Base-by-base conservation (phyloP, 2,329 filamentous ascomycete species). In the Colletotrichum horii region DNA sequence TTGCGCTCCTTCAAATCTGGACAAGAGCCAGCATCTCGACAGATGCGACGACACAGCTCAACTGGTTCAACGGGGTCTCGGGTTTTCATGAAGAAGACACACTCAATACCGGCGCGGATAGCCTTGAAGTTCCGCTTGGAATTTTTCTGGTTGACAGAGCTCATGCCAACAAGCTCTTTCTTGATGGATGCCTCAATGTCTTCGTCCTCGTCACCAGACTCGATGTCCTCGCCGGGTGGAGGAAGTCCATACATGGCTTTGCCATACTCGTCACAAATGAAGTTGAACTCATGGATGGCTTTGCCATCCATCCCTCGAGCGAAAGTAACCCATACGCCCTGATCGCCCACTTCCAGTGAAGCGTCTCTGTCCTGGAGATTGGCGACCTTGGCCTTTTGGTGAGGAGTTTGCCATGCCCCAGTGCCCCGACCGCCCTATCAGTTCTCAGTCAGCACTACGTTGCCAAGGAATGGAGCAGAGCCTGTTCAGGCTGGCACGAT, bases 301-400 rank as follows among this genome's bases (percentile, higher is more conserved):
- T 92, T 93, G 56, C 87, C 88, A 83, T 95, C 94, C 86, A 94
- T 93, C 78, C 91, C 91, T 81, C 93, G 90, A 67, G 93, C 91
- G 82, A 94, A 96, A 0, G 94, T 96, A 32, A 93, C 93, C 94
- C 94, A 96, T 74, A 96, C 92, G 7, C 94, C 94, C 68, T 89
- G 87, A 80, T 96, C 93, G 7, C 94, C 94, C 7, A 93, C 87
- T 79, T 94, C 91, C 64, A 96, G 84, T 15, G 83, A 81, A 52
- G 84, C 87, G 55, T 87, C 88, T 78, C 84, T 78, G 52, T 85
- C 85, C 16, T 83, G 84, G 76, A 84, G 82, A 66, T 84, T 82
- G 24, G 85, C 84, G 58, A 86, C 78, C 80, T 89, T 92, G 38
- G 85, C 84, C 79, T 88, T 87, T 61, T 93, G 91, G 76, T 91